These are phyloP conservation scores for Pseudohyphozyma bogoriensis DNA, from an alignment of 768 basidiomycete species.

Conservation along the genomic window DNA sequence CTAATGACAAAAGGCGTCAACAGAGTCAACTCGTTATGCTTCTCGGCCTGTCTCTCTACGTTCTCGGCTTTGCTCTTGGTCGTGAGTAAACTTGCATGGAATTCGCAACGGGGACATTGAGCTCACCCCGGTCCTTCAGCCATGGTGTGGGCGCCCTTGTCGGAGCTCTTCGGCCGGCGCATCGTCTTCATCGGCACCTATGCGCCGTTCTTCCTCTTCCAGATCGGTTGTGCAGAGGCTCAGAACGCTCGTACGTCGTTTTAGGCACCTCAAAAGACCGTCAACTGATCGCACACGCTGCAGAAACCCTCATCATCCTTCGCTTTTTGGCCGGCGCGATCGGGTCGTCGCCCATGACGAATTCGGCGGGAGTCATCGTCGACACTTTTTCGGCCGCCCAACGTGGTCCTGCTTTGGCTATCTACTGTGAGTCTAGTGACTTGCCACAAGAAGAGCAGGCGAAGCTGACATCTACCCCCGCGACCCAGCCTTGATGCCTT, in stretches of 20 bases:
- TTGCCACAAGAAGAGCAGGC: too few relatives aligned
- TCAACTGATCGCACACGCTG: not conserved
- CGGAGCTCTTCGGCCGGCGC: slow-evolving; percentile 39
- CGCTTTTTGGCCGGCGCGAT: slow-evolving; percentile 47
- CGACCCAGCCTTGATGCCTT: slow-evolving; percentile 1
- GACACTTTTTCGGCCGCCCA: not conserved
- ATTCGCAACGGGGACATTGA: not conserved
- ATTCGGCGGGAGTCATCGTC: slow-evolving; percentile 43
- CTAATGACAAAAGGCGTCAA: not conserved
- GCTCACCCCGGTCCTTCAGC: not conserved
- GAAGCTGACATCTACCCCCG: too few relatives aligned
- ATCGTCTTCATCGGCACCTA: slow-evolving; percentile 43
- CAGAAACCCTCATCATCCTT: not conserved
- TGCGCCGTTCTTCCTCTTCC: slow-evolving; percentile 42
- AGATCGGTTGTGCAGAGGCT: slow-evolving; percentile 53
- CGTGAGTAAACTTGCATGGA: not conserved
- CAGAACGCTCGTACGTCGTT: slow-evolving; percentile 46
- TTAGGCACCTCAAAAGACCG: not conserved
- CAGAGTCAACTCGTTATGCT: not conserved
- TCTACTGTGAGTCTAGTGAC: too few relatives aligned
- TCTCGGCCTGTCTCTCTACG: not conserved
- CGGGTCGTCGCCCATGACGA: slow-evolving; percentile 52
- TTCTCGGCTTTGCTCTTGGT: not conserved
- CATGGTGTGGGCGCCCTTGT: slow-evolving; percentile 37
- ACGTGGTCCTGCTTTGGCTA: not conserved